phyloP scores from a whole-genome alignment of 371 early-diverging fungal genomes.

The Saksenaea vasiformis region DNA sequence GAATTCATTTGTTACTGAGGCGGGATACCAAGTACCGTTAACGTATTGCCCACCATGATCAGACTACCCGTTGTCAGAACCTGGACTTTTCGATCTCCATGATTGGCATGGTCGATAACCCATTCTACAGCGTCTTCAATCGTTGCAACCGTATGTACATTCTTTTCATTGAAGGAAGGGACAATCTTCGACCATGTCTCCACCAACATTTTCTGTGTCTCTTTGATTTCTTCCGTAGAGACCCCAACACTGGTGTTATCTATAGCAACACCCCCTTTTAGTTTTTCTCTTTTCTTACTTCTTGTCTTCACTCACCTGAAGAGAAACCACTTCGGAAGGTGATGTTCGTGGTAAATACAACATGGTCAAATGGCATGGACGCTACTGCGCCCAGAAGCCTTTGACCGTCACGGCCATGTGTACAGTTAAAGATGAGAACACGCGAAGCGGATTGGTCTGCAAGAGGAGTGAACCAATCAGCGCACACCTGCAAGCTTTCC shows the following conservation, averaged over 20 bases:
- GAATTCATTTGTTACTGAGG: conserved; percentile 25
- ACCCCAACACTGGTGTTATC: conserved; percentile 47
- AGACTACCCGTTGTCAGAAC: conserved; percentile 94
- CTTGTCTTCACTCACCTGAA: conserved; percentile 22
- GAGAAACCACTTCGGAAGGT: conserved; percentile 55
- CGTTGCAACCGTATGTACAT: conserved; percentile 52
- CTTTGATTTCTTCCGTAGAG: conserved; percentile 54
- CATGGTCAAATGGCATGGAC: conserved; percentile 57
- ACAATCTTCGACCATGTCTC: conserved; percentile 51
- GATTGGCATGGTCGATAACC: conserved; percentile 45
- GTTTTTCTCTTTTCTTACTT: neutral
- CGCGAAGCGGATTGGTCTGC: conserved; percentile 25
- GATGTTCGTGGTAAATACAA: conserved; percentile 80
- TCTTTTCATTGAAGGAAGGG: conserved; percentile 30
- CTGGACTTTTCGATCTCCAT: conserved; percentile 34
- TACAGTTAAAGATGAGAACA: conserved; percentile 86
- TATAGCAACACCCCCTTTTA: neutral
- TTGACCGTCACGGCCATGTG: conserved; percentile 75
- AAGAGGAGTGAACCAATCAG: conserved; percentile 67
- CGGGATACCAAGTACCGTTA: conserved; percentile 63
- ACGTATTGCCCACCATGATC: conserved; percentile 87
- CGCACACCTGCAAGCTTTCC: conserved; percentile 84
- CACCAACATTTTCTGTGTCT: conserved; percentile 55
- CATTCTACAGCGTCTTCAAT: conserved; percentile 79
- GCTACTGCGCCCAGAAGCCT: conserved; percentile 57